A percentile compares a stretch with the other conserved stretches of the same genome.
Evolutionary conservation across 495 filamentous ascomycete genomes (phyloP).

Genomic region (Bathelium albidoporum): DNA sequence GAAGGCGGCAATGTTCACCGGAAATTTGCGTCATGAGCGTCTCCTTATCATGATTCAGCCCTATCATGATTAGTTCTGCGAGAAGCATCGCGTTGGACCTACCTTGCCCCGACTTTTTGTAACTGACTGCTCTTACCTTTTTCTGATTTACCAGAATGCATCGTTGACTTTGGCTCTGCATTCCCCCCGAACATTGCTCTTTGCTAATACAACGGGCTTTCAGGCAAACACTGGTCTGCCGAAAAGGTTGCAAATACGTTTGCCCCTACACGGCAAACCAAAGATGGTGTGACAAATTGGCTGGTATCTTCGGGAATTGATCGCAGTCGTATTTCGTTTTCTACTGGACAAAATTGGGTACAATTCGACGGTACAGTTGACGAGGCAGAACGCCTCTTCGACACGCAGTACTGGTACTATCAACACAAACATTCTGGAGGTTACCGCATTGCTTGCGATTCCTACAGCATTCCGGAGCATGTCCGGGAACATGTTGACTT

Average conservation of each 20-base stretch:
- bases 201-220: neutral
- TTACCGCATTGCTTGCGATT: constrained; percentile 40
- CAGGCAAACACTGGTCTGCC: constrained; percentile 15
- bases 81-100: no score
- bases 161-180: no score
- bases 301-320: constrained; percentile 41
- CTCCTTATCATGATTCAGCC: no score
- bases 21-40: neutral
- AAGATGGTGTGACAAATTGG: constrained; percentile 31
- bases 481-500: constrained; percentile 27
- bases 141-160: no score
- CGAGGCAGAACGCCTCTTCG: constrained; percentile 47
- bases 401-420: constrained; percentile 50
- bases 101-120: no score
- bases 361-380: constrained; percentile 42
- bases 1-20: neutral
- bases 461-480: constrained; percentile 18
- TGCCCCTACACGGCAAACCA: constrained; percentile 11
- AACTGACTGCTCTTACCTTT: no score
- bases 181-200: neutral
- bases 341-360: constrained; percentile 38
- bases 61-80: no score
- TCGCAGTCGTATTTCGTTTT: constrained; percentile 36
- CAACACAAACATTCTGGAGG: constrained; percentile 37
- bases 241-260: constrained; percentile 18